Conservation (phyloP, 306 rosid species). For the Quercus alba region DNA sequence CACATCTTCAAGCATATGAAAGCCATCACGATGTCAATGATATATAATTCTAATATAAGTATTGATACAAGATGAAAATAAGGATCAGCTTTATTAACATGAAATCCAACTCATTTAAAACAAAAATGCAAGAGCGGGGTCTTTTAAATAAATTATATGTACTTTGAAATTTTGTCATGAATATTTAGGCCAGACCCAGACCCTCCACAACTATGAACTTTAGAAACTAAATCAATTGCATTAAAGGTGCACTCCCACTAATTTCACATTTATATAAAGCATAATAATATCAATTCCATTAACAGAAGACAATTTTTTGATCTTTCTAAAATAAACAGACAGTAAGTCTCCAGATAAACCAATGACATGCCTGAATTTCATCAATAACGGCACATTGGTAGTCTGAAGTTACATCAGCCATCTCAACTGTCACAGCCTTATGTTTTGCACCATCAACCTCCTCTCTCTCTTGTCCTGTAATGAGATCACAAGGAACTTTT, state of each 20-base stretch:
- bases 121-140: not conserved
- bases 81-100: not conserved
- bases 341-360: slow-evolving; percentile 25
- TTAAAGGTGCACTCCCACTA: not conserved
- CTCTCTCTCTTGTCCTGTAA: slow-evolving; percentile 92
- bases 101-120: not conserved
- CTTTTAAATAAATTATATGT: not conserved
- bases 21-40: not conserved
- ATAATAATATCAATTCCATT: not conserved
- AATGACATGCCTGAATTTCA: slow-evolving; percentile 83
- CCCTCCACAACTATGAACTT: not conserved
- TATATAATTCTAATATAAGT: not conserved
- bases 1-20: not conserved
- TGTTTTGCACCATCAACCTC: slow-evolving; percentile 86
- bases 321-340: slow-evolving; percentile 8
- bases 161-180: not conserved
- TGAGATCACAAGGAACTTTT: slow-evolving; percentile 77
- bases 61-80: not conserved
- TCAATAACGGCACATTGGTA: slow-evolving; percentile 85
- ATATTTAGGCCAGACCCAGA: not conserved
- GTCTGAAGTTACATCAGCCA: slow-evolving; percentile 78
- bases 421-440: slow-evolving; percentile 91
- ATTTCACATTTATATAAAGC: not conserved
- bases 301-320: slow-evolving; percentile 1
- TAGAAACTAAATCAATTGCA: not conserved